Evolutionary conservation across 2,329 filamentous ascomycete genomes (phyloP).

Genomic region (Emydomyces testavorans): DNA sequence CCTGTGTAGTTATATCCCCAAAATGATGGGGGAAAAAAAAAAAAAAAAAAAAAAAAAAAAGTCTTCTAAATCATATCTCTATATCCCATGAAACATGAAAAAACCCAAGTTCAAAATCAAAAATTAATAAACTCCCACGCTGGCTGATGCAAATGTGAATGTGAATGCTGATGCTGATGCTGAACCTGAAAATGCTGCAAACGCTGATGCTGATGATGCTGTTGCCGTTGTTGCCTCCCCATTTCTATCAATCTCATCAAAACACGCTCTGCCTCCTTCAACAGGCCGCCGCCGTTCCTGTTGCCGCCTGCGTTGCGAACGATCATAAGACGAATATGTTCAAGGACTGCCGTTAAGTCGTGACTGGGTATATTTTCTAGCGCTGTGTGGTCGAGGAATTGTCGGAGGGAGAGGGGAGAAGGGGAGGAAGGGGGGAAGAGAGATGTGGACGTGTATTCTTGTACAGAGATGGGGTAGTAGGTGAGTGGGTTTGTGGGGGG

Average conservation of each 20-base stretch:
- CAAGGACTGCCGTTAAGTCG: slow-evolving; percentile 23
- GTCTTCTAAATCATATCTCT: slow-evolving; percentile 4
- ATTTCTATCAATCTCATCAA: slow-evolving; percentile 23
- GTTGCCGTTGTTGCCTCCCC: not conserved
- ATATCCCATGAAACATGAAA: not conserved
- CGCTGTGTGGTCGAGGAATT: slow-evolving; percentile 15
- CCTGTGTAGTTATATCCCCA: too few relatives aligned
- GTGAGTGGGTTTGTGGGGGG: not conserved
- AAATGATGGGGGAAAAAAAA: not conserved
- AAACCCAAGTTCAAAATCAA: not conserved
- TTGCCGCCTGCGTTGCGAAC: slow-evolving; percentile 17
- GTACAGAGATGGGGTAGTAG: slow-evolving; percentile 9
- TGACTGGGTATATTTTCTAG: slow-evolving; percentile 13
- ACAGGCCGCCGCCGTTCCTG: slow-evolving; percentile 23
- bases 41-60: slow-evolving; percentile 4
- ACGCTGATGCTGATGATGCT: slow-evolving; percentile 1
- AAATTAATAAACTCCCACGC: slow-evolving; percentile 10
- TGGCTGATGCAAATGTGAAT: not conserved
- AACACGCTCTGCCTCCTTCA: slow-evolving; percentile 27
- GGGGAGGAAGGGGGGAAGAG: slow-evolving; percentile 16
- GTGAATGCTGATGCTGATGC: slow-evolving; percentile 2
- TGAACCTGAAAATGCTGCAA: not conserved
- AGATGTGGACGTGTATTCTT: slow-evolving; percentile 19
- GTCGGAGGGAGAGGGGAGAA: slow-evolving; percentile 14
- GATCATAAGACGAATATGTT: slow-evolving; percentile 21